Evolutionary conservation across 768 basidiomycete genomes (phyloP).

Genomic region (Tricholoma furcatifolium): DNA sequence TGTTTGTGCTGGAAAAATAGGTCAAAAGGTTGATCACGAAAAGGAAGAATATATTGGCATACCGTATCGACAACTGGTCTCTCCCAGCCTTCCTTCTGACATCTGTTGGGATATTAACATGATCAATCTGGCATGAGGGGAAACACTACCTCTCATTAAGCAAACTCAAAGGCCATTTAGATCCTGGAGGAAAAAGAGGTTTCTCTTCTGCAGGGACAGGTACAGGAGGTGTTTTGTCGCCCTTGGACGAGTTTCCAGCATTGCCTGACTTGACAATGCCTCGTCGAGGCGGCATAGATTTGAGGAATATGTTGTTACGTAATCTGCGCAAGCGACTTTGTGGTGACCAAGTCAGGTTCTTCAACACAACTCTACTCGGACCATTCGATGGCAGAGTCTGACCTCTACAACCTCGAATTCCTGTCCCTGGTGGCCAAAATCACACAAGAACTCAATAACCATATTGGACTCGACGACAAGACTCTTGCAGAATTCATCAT

Average conservation of each 20-base stretch:
- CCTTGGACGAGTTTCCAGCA: constrained; percentile 82
- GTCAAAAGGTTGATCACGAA: constrained; percentile 6
- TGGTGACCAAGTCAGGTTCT: neutral
- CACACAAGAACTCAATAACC: constrained; percentile 90
- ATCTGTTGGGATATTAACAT: constrained; percentile 39
- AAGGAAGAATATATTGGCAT: constrained; percentile 19
- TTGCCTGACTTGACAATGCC: constrained; percentile 88
- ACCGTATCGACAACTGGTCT: constrained; percentile 80
- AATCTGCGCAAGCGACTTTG: neutral
- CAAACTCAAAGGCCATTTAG: constrained; percentile 78
- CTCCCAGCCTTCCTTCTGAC: constrained; percentile 90
- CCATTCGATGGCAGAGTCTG: constrained; percentile 63
- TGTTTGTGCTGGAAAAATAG: constrained; percentile 40
- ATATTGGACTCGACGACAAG: constrained; percentile 84
- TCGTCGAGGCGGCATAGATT: constrained; percentile 61
- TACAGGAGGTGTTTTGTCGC: constrained; percentile 26
- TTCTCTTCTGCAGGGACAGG: constrained; percentile 38
- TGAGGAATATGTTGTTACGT: constrained; percentile 10
- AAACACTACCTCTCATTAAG: constrained; percentile 68
- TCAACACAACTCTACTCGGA: constrained; percentile 4
- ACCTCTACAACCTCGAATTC: constrained; percentile 90
- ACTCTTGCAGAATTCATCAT: constrained; percentile 95
- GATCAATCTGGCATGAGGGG: neutral
- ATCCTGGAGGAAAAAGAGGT: constrained; percentile 79
- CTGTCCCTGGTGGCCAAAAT: constrained; percentile 91